Conservation (phyloP, 2,329 filamentous ascomycete genomes). For the Canariomyces notabilis region DNA sequence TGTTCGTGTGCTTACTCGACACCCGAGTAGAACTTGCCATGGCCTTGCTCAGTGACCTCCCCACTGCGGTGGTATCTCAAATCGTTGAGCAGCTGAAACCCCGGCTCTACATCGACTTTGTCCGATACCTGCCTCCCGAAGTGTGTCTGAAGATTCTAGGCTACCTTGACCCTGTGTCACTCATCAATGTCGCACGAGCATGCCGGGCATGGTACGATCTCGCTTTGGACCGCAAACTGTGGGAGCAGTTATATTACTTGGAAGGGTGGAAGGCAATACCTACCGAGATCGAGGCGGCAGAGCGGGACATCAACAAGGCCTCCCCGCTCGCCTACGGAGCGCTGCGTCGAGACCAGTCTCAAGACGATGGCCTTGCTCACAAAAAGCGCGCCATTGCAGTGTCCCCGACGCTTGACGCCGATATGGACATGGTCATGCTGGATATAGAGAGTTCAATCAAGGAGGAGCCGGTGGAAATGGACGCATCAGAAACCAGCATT, state of each 20-base stretch:
- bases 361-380: conserved; percentile 45
- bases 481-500: conserved; percentile 24
- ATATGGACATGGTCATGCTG: conserved; percentile 42
- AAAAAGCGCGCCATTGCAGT: conserved; percentile 52
- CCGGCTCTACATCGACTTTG: conserved; percentile 87
- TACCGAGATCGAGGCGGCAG: conserved; percentile 61
- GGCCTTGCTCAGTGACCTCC: conserved; percentile 69
- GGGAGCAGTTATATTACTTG: conserved; percentile 74
- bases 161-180: conserved; percentile 74
- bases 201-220: conserved; percentile 79
- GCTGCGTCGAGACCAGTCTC: conserved; percentile 38
- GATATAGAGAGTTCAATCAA: conserved; percentile 30
- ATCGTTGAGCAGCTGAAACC: conserved; percentile 78
- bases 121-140: conserved; percentile 78
- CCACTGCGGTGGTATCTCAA: conserved; percentile 71
- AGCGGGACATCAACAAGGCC: conserved; percentile 51
- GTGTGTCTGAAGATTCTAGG: conserved; percentile 86
- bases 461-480: conserved; percentile 26
- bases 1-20: neutral
- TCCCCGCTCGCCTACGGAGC: conserved; percentile 31
- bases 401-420: conserved; percentile 33
- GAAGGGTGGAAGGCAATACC: conserved; percentile 80
- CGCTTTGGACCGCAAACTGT: conserved; percentile 77
- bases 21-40: conserved; percentile 66
- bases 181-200: conserved; percentile 72